A percentile compares a stretch with the other conserved stretches of the same genome.
Evolutionary conservation across 1,284 basidiomycete species (phyloP).

Genomic region (Tilletiopsis washingtonensis): DNA sequence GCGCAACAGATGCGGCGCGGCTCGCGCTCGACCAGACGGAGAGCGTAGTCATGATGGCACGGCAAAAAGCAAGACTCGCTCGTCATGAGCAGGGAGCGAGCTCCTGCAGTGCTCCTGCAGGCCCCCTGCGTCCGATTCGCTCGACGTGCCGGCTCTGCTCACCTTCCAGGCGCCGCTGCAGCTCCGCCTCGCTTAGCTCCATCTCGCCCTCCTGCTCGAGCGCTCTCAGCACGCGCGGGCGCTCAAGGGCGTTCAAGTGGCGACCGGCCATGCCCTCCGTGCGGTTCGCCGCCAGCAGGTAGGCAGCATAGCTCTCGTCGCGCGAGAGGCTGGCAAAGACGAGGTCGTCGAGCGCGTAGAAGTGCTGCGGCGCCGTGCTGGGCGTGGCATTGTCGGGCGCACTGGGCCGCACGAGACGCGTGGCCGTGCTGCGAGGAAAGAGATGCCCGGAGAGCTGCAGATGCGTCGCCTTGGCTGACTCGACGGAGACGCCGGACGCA

Average conservation of each 20-base stretch:
- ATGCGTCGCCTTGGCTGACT: no score
- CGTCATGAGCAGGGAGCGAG: conserved; percentile 1
- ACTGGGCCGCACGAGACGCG: background rate
- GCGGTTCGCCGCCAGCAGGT: conserved; percentile 36
- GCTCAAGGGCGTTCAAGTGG: conserved; percentile 32
- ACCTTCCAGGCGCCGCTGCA: background rate
- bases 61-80: background rate
- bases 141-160: background rate
- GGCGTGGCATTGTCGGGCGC: background rate
- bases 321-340: conserved; percentile 35
- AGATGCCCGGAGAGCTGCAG: background rate
- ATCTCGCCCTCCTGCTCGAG: conserved; percentile 33
- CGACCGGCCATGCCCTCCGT: conserved; percentile 21
- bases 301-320: conserved; percentile 34
- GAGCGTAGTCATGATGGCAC: background rate
- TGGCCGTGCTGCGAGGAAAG: background rate
- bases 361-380: conserved; percentile 5
- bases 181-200: conserved; percentile 11
- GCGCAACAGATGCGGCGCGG: no score
- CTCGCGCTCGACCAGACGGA: no score
- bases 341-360: conserved; percentile 33
- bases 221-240: conserved; percentile 35
- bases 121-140: background rate
- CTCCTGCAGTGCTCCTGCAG: conserved; percentile 6
- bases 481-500: background rate